These are phyloP conservation scores for Penstemon newberryi DNA, from an alignment of 257 asterid genomes.

Conservation along the genomic window DNA sequence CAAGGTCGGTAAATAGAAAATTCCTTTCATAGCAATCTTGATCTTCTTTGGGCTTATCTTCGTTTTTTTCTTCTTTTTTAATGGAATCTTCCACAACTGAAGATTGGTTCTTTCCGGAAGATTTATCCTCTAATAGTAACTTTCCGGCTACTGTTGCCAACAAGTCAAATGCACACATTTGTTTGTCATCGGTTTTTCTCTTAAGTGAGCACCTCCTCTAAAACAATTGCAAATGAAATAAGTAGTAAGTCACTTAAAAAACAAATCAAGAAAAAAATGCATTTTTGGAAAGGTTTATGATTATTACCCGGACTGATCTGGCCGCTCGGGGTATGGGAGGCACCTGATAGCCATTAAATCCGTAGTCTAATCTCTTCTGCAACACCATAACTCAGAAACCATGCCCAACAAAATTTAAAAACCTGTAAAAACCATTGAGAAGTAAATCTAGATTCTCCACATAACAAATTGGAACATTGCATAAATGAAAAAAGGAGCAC, in stretches of 20 bases:
- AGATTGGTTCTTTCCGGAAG: too few species aligned
- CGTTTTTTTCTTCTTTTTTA: constrained; percentile 43
- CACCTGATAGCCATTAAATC: constrained; percentile 75
- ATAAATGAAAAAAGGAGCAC: too few species aligned
- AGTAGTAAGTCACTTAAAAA: constrained; percentile 19
- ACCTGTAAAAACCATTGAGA: too few species aligned
- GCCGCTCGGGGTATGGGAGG: constrained; percentile 93
- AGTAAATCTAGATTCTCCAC: too few species aligned
- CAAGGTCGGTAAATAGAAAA: constrained; percentile 70
- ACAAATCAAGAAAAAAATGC: constrained; percentile 1
- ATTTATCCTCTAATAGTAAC: constrained; percentile 47
- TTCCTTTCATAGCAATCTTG: constrained; percentile 44
- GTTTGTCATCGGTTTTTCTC: constrained; percentile 56
- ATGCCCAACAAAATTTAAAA: constrained; percentile 47
- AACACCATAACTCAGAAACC: constrained; percentile 77
- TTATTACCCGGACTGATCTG: constrained; percentile 80
- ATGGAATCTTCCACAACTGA: constrained; percentile 38
- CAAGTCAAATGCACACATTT: constrained; percentile 79
- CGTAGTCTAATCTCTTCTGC: constrained; percentile 80
- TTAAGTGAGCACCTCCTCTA: constrained; percentile 65
- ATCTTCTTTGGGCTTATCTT: constrained; percentile 41
- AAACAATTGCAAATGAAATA: constrained; percentile 29
- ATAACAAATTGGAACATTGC: too few species aligned
- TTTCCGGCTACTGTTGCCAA: constrained; percentile 88
- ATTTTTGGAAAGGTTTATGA: background rate